These are phyloP conservation scores for Podaxis mareebaensis DNA, from an alignment of 768 basidiomycete species.

Conservation along the genomic window DNA sequence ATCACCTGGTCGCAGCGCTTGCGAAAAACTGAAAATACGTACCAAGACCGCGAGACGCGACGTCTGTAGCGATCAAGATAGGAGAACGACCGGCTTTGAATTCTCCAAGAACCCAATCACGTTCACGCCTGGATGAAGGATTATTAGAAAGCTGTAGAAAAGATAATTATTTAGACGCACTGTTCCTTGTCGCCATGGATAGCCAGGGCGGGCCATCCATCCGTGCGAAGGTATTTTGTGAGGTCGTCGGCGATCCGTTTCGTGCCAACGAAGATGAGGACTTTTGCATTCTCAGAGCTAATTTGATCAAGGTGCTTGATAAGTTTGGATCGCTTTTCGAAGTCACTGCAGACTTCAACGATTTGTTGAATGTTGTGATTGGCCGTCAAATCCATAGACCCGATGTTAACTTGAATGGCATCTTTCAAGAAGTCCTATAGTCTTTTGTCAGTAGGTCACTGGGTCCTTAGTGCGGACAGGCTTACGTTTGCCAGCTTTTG, in stretches of 20 bases:
- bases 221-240: conserved; percentile 95
- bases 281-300: conserved; percentile 95
- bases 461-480: not conserved
- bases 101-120: conserved; percentile 98
- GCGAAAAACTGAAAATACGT: conserved; percentile 54
- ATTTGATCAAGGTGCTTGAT: conserved; percentile 98
- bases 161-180: conserved; percentile 44
- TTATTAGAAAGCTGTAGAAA: conserved; percentile 3
- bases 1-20: conserved; percentile 46
- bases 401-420: conserved; percentile 98
- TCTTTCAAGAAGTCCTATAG: conserved; percentile 89
- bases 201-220: conserved; percentile 99
- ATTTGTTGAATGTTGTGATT: conserved; percentile 98
- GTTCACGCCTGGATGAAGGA: conserved; percentile 69
- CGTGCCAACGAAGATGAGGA: conserved; percentile 97
- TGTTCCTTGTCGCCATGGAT: conserved; percentile 99
- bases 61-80: conserved; percentile 98
- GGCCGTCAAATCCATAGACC: conserved; percentile 96
- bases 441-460: not conserved
- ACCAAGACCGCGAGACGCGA: conserved; percentile 99
- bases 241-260: conserved; percentile 98
- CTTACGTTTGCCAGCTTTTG: conserved; percentile 90
- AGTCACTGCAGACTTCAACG: conserved; percentile 95
- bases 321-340: conserved; percentile 94
- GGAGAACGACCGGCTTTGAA: conserved; percentile 98